Conservation (phyloP, 495 filamentous ascomycete species). For the Daldinia childiae region DNA sequence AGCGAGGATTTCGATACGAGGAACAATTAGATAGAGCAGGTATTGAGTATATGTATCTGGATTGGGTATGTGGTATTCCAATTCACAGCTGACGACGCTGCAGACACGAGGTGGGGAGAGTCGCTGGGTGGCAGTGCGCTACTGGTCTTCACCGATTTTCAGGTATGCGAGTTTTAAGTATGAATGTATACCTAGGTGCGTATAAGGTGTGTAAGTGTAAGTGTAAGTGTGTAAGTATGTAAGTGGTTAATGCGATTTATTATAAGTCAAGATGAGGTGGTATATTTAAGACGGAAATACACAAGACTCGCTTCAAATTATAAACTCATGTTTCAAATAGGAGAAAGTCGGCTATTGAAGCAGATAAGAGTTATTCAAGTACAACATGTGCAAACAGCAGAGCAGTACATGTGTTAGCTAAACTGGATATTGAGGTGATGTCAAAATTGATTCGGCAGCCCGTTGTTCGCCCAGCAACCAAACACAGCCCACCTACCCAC, state of each 20-base stretch:
- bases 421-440: conserved; percentile 21
- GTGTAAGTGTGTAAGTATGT: not conserved
- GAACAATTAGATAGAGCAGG: conserved; percentile 9
- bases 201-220: not conserved
- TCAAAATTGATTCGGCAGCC: conserved; percentile 34
- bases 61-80: conserved; percentile 28
- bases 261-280: conserved; percentile 5
- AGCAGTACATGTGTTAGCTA: conserved; percentile 17
- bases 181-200: conserved; percentile 9
- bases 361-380: not conserved
- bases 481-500: not conserved
- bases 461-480: conserved; percentile 48
- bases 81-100: conserved; percentile 35
- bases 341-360: not conserved
- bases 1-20: conserved; percentile 4
- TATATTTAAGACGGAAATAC: not conserved
- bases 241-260: not conserved
- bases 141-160: conserved; percentile 22
- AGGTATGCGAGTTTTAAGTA: not conserved
- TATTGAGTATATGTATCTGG: conserved; percentile 20
- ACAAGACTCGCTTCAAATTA: not conserved
- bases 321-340: conserved; percentile 4
- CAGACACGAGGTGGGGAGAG: conserved; percentile 41
- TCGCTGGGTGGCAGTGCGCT: conserved; percentile 27
- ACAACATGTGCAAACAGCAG: conserved; percentile 7